Evolutionary conservation across 2,329 filamentous ascomycete species (phyloP).

Genomic region (Cercospora janseana): DNA sequence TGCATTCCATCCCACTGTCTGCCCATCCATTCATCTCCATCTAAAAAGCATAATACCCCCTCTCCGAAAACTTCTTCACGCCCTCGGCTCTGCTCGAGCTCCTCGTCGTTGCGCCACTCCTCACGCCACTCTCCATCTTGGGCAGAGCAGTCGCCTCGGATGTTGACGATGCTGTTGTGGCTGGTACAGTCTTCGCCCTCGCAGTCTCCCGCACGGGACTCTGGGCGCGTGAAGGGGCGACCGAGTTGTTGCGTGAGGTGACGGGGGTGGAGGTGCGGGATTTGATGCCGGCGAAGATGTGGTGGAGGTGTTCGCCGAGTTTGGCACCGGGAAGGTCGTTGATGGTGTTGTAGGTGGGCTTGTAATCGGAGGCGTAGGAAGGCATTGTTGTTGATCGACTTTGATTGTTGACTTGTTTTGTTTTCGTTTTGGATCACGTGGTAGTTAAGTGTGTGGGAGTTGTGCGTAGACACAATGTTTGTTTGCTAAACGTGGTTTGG

Average conservation of each 20-base stretch:
- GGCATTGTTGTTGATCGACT: background rate
- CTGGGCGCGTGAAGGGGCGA: background rate
- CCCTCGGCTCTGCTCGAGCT: too few species aligned
- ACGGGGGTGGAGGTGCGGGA: background rate
- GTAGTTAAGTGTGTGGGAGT: background rate
- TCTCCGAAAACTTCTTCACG: too few species aligned
- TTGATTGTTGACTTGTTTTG: background rate
- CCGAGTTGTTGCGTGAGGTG: constrained; percentile 1
- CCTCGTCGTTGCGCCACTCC: too few species aligned
- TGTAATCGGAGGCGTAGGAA: constrained; percentile 6
- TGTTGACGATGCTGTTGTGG: background rate
- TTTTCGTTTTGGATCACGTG: background rate
- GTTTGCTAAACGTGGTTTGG: background rate
- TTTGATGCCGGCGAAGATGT: constrained; percentile 13
- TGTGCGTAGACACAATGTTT: background rate
- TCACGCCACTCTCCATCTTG: background rate
- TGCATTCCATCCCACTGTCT: background rate
- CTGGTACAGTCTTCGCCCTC: background rate
- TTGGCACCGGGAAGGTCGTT: constrained; percentile 8
- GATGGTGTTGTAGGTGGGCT: constrained; percentile 1
- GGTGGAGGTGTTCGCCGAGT: constrained; percentile 8
- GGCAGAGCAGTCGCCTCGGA: background rate
- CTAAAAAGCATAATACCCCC: constrained; percentile 1
- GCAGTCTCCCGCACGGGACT: background rate
- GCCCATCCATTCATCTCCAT: background rate